Percentiles rank a stretch among this genome's conserved stretches.
Evolutionary conservation across 2,329 filamentous ascomycete species (phyloP).

Genomic region (Aspergillus hiratsukae): DNA sequence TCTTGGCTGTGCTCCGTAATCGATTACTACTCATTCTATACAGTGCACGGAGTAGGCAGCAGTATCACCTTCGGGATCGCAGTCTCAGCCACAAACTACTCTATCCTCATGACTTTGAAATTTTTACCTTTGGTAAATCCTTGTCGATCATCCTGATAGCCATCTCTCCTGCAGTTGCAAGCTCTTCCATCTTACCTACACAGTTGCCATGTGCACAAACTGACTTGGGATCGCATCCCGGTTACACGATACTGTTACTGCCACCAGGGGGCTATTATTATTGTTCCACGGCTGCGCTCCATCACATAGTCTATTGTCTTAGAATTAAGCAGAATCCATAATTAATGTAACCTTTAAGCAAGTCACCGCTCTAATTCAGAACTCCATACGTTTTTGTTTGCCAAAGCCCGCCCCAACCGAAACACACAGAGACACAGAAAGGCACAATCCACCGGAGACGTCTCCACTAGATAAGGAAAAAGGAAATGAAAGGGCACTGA

Average conservation of each 20-base stretch:
- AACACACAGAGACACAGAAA: constrained; percentile 7
- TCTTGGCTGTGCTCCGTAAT: background rate
- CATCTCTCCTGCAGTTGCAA: background rate
- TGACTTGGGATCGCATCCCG: background rate
- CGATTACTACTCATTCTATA: no score
- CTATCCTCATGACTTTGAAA: background rate
- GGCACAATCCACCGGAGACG: constrained; percentile 4
- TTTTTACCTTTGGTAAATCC: background rate
- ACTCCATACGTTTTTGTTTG: constrained; percentile 8
- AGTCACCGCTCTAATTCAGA: constrained; percentile 1
- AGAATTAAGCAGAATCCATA: background rate
- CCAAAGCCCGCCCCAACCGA: background rate
- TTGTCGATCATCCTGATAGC: background rate
- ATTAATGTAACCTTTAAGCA: background rate
- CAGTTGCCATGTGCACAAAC: background rate
- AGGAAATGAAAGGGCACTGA: constrained; percentile 8
- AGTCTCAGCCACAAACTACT: background rate
- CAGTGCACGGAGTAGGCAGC: background rate
- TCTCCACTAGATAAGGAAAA: constrained; percentile 2
- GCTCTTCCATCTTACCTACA: background rate
- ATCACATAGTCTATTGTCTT: background rate
- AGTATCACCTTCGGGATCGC: background rate
- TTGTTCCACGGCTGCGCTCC: background rate
- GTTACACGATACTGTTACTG: background rate
- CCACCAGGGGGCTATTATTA: background rate